These are phyloP conservation scores for Oxyria digyna DNA, from an alignment of 148 eudicot genomes.

Conservation along the genomic window DNA sequence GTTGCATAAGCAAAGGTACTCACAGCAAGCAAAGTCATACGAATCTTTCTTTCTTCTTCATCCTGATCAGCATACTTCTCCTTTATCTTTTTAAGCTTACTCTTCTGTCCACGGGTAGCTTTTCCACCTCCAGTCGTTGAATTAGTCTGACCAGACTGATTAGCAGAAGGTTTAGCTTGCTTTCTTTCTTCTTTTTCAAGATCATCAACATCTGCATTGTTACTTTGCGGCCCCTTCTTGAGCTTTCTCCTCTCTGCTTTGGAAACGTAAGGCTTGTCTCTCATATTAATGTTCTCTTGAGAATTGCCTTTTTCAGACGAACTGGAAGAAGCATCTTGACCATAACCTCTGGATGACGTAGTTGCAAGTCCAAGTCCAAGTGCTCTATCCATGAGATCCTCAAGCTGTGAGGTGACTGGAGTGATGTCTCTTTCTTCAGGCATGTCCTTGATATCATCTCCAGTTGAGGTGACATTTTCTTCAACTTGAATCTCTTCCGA, in stretches of 20 bases:
- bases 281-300: conserved; percentile 26
- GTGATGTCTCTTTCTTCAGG: conserved; percentile 22
- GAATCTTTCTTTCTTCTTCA: conserved; percentile 84
- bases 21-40: conserved; percentile 92
- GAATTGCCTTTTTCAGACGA: conserved; percentile 24
- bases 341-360: conserved; percentile 38
- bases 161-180: conserved; percentile 18
- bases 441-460: conserved; percentile 13
- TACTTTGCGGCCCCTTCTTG: conserved; percentile 65
- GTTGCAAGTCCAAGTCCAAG: conserved; percentile 85
- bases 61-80: conserved; percentile 97
- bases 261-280: conserved; percentile 76
- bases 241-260: conserved; percentile 88
- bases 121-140: conserved; percentile 46
- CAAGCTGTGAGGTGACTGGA: conserved; percentile 44
- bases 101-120: conserved; percentile 78
- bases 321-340: conserved; percentile 15
- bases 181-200: conserved; percentile 24
- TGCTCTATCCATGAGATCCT: conserved; percentile 88
- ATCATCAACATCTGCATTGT: conserved; percentile 18
- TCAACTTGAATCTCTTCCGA: conserved; percentile 22
- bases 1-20: conserved; percentile 22
- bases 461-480: conserved; percentile 10
- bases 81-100: conserved; percentile 90
- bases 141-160: conserved; percentile 33